phyloP scores from a whole-genome alignment of 768 basidiomycete genomes.

The Termitomyces sp. region DNA sequence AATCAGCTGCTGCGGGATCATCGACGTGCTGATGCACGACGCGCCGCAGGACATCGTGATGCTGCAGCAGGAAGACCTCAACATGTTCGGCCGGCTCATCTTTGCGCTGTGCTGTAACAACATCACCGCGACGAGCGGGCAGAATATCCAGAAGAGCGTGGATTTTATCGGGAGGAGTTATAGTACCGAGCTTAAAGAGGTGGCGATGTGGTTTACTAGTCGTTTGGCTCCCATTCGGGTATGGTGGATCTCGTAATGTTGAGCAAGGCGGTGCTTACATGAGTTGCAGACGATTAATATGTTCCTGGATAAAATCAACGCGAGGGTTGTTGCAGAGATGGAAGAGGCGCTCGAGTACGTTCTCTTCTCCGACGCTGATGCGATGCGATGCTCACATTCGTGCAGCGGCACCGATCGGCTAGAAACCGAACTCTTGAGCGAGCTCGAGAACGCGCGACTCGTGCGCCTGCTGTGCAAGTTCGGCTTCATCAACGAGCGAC shows the following conservation, averaged over 20 bases:
- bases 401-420: slow-evolving; percentile 73
- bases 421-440: slow-evolving; percentile 79
- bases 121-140: slow-evolving; percentile 49
- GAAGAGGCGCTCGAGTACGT: slow-evolving; percentile 77
- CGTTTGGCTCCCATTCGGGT: slow-evolving; percentile 69
- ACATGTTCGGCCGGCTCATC: slow-evolving; percentile 81
- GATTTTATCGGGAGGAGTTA: slow-evolving; percentile 73
- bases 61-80: slow-evolving; percentile 85
- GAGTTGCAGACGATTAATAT: slow-evolving; percentile 66
- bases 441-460: slow-evolving; percentile 91
- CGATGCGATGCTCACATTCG: not conserved
- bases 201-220: slow-evolving; percentile 71
- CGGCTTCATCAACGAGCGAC: slow-evolving; percentile 98
- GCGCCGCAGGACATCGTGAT: slow-evolving; percentile 51
- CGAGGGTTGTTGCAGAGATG: slow-evolving; percentile 70
- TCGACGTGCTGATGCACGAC: slow-evolving; percentile 82
- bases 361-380: not conserved
- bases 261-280: not conserved
- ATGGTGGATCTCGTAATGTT: not conserved
- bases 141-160: slow-evolving; percentile 65
- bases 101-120: slow-evolving; percentile 75
- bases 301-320: slow-evolving; percentile 74
- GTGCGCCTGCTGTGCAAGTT: slow-evolving; percentile 90
- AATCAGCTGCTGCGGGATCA: slow-evolving; percentile 81
- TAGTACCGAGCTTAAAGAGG: slow-evolving; percentile 75